Percentiles rank a stretch among this genome's conserved stretches.
Conservation (phyloP, 495 filamentous ascomycete genomes). For the Neurospora sp. region DNA sequence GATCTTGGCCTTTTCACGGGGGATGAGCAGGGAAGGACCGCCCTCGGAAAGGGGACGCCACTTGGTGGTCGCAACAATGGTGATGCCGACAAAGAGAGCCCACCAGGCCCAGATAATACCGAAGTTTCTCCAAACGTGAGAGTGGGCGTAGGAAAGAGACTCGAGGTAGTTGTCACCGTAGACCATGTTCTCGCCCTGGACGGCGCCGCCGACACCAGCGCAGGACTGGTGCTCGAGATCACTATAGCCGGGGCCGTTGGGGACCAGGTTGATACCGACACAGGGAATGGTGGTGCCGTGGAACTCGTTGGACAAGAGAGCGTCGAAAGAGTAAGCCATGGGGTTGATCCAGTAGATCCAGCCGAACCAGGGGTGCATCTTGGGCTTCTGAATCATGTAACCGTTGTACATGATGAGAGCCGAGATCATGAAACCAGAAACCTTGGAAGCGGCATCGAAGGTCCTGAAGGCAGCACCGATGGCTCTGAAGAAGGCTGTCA, state of each 20-base stretch:
- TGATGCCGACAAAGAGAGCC: slow-evolving; percentile 56
- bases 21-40: slow-evolving; percentile 22
- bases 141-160: slow-evolving; percentile 51
- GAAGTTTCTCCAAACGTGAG: slow-evolving; percentile 73
- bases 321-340: slow-evolving; percentile 64
- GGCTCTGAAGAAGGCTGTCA: slow-evolving; percentile 59
- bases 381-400: slow-evolving; percentile 56
- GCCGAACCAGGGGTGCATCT: slow-evolving; percentile 68
- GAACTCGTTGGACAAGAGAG: slow-evolving; percentile 60
- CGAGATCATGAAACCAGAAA: slow-evolving; percentile 47
- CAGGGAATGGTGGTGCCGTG: slow-evolving; percentile 41
- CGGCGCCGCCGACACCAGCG: slow-evolving; percentile 40
- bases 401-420: slow-evolving; percentile 65
- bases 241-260: slow-evolving; percentile 46
- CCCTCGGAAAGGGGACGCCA: slow-evolving; percentile 38
- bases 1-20: slow-evolving; percentile 23
- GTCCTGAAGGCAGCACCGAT: slow-evolving; percentile 54
- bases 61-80: slow-evolving; percentile 45
- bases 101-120: slow-evolving; percentile 61
- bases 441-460: slow-evolving; percentile 47
- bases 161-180: slow-evolving; percentile 51
- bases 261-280: slow-evolving; percentile 42
- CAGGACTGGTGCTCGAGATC: slow-evolving; percentile 47
- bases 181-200: slow-evolving; percentile 42
- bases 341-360: slow-evolving; percentile 76